phyloP scores from a whole-genome alignment of 345 rosid species.

The Diplotaxis tenuifolia region DNA sequence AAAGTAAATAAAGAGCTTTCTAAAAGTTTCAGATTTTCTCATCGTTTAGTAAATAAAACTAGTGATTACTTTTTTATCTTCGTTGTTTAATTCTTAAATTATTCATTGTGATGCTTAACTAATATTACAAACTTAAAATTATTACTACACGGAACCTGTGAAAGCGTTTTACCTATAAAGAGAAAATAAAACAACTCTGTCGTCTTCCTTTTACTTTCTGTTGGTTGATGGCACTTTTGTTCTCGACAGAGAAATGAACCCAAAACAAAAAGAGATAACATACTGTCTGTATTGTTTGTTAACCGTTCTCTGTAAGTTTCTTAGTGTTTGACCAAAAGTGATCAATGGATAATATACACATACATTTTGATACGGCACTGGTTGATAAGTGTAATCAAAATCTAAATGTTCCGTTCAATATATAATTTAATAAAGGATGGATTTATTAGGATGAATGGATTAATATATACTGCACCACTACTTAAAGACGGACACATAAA shows the following conservation, averaged over 20 bases:
- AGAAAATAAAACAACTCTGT: neutral
- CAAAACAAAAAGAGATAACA: neutral
- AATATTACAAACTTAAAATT: neutral
- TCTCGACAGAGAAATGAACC: constrained; percentile 9
- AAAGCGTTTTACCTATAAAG: neutral
- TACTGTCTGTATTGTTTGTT: neutral
- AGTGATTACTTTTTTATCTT: neutral
- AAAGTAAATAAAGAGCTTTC: neutral
- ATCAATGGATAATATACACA: constrained; percentile 2
- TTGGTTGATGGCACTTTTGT: constrained; percentile 3
- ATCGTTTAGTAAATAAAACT: neutral
- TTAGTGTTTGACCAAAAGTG: constrained; percentile 30
- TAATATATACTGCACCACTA: neutral
- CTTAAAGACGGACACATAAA: neutral
- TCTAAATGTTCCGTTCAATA: neutral
- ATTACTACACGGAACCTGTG: constrained; percentile 1
- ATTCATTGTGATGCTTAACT: neutral
- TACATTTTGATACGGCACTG: constrained; percentile 7
- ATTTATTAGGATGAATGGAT: neutral
- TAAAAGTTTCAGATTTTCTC: neutral
- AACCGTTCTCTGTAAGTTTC: constrained; percentile 5
- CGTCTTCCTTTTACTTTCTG: constrained; percentile 10
- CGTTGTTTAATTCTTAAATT: neutral
- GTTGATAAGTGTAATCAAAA: constrained; percentile 18
- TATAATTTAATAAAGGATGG: neutral